These are phyloP conservation scores for Rhodotorula taiwanensis DNA, from an alignment of 768 basidiomycete species.

Conservation along the genomic window DNA sequence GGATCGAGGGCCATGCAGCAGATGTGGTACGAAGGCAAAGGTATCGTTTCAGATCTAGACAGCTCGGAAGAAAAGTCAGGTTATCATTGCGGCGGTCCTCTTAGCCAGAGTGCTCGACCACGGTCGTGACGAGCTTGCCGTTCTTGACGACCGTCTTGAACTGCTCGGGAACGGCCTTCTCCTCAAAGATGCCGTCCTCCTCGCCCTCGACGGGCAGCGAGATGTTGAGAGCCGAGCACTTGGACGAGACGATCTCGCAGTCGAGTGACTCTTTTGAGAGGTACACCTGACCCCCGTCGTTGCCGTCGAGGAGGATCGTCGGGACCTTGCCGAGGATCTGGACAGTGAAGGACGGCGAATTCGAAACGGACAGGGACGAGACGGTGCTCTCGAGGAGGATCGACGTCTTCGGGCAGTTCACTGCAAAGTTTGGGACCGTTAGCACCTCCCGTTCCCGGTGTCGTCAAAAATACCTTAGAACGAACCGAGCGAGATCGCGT, in stretches of 20 bases:
- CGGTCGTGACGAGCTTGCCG: slow-evolving; percentile 78
- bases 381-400: slow-evolving; percentile 86
- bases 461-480: too few relatives aligned
- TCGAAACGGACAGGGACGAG: slow-evolving; percentile 79
- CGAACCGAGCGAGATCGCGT: slow-evolving; percentile 81
- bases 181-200: slow-evolving; percentile 84
- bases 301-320: slow-evolving; percentile 87
- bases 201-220: slow-evolving; percentile 63
- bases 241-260: slow-evolving; percentile 76
- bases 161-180: slow-evolving; percentile 91
- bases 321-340: slow-evolving; percentile 86
- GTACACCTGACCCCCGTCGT: slow-evolving; percentile 91
- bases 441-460: too few relatives aligned
- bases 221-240: slow-evolving; percentile 88
- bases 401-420: slow-evolving; percentile 79
- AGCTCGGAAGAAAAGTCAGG: not conserved
- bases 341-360: slow-evolving; percentile 83
- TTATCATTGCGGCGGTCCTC: not conserved
- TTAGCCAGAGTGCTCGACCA: slow-evolving; percentile 70
- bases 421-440: slow-evolving; percentile 51
- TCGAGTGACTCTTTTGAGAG: slow-evolving; percentile 72
- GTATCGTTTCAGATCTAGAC: not conserved
- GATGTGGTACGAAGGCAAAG: not conserved
- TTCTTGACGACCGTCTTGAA: slow-evolving; percentile 70
- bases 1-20: too few relatives aligned